Evolutionary conservation across 495 filamentous ascomycete species (phyloP).

Genomic region (Penicillium bialowiezense): DNA sequence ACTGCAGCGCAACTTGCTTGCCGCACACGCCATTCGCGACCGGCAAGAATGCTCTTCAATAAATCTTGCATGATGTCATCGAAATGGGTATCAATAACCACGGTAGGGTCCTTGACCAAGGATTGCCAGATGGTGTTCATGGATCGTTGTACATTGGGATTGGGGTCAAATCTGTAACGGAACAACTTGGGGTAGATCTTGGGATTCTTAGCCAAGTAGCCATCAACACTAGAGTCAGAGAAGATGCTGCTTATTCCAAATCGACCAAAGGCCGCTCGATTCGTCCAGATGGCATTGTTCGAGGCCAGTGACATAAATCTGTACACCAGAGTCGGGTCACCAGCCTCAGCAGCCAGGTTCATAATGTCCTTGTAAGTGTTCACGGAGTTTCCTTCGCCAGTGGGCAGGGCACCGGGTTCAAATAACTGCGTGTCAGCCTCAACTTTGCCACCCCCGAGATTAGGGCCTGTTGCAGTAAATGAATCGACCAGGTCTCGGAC

Average conservation of each 20-base stretch:
- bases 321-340: slow-evolving; percentile 91
- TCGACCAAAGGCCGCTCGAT: slow-evolving; percentile 87
- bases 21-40: slow-evolving; percentile 87
- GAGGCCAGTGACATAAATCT: slow-evolving; percentile 95
- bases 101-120: slow-evolving; percentile 76
- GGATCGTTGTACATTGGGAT: slow-evolving; percentile 82
- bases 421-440: slow-evolving; percentile 88
- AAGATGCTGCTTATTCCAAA: slow-evolving; percentile 91
- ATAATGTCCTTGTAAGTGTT: slow-evolving; percentile 97
- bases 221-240: slow-evolving; percentile 75
- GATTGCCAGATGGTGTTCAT: slow-evolving; percentile 98
- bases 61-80: slow-evolving; percentile 83
- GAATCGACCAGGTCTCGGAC: slow-evolving; percentile 82
- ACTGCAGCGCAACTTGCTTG: slow-evolving; percentile 91
- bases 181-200: slow-evolving; percentile 95
- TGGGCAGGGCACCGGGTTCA: slow-evolving; percentile 88
- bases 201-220: slow-evolving; percentile 70
- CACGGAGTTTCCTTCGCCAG: slow-evolving; percentile 82
- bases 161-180: slow-evolving; percentile 92
- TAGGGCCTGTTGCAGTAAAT: slow-evolving; percentile 73
- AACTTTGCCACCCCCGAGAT: slow-evolving; percentile 69
- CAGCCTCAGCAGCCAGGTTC: slow-evolving; percentile 86
- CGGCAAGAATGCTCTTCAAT: slow-evolving; percentile 72
- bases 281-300: slow-evolving; percentile 94
- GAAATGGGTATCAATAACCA: slow-evolving; percentile 71